phyloP scores from a whole-genome alignment of 345 rosid genomes.

The Citrus medica region DNA sequence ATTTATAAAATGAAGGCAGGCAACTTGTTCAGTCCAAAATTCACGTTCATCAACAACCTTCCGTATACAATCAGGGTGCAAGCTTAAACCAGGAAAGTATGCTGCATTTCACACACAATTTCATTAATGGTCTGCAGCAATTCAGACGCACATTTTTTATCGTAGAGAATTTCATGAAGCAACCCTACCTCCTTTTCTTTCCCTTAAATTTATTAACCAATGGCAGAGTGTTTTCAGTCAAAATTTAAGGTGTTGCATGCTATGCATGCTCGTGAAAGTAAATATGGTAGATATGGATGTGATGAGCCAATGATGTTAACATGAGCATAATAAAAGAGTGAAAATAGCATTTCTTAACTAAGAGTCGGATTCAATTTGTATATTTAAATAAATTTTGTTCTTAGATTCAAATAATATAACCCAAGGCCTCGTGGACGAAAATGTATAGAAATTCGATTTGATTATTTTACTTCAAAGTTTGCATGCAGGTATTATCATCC shows the following conservation, averaged over 20 bases:
- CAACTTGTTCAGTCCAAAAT: neutral
- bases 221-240: no score
- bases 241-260: neutral
- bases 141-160: neutral
- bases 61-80: neutral
- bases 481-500: no score
- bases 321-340: neutral
- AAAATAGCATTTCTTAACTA: neutral
- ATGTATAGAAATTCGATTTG: no score
- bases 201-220: neutral
- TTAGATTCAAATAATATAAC: neutral
- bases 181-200: neutral
- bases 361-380: neutral
- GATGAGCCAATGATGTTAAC: no score
- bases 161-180: neutral
- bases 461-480: no score
- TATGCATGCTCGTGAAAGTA: neutral
- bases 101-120: neutral
- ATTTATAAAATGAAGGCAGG: neutral
- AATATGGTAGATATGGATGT: no score
- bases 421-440: no score
- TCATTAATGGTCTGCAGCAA: neutral
- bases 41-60: neutral
- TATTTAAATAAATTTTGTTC: neutral
- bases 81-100: neutral